Conservation (phyloP, 1,139 yeast genomes). For the Chernovozyma aurita region DNA sequence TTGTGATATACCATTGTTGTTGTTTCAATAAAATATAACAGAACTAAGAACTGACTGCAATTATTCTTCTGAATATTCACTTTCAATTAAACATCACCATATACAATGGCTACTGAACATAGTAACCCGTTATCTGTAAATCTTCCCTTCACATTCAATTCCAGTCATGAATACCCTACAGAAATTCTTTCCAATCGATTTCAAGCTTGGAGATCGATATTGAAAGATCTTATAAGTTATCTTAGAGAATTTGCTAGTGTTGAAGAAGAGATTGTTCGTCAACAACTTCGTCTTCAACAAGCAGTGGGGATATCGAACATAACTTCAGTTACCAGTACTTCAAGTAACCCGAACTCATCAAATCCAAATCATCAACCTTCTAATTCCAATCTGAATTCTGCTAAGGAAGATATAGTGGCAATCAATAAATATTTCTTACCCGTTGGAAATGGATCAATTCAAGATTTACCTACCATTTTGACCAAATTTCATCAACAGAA, state of each 20-base stretch:
- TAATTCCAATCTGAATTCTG: slow-evolving; percentile 9
- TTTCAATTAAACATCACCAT: no score
- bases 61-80: no score
- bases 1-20: no score
- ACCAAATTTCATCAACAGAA: slow-evolving; percentile 71
- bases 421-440: slow-evolving; percentile 60
- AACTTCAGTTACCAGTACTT: slow-evolving; percentile 6
- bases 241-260: slow-evolving; percentile 76
- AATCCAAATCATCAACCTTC: background rate
- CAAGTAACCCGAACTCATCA: slow-evolving; percentile 6
- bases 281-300: slow-evolving; percentile 75
- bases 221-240: slow-evolving; percentile 70
- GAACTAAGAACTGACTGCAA: no score
- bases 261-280: slow-evolving; percentile 83
- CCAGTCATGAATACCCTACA: slow-evolving; percentile 57
- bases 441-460: slow-evolving; percentile 74
- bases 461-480: slow-evolving; percentile 74
- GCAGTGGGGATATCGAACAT: slow-evolving; percentile 47
- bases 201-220: slow-evolving; percentile 79
- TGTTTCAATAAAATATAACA: no score
- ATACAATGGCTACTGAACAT: slow-evolving; percentile 19
- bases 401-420: slow-evolving; percentile 28
- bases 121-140: slow-evolving; percentile 36
- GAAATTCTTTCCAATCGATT: slow-evolving; percentile 81
- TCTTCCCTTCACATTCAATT: slow-evolving; percentile 32